phyloP scores from a whole-genome alignment of 371 early-diverging fungal species.

The Apophysomyces sp. region DNA sequence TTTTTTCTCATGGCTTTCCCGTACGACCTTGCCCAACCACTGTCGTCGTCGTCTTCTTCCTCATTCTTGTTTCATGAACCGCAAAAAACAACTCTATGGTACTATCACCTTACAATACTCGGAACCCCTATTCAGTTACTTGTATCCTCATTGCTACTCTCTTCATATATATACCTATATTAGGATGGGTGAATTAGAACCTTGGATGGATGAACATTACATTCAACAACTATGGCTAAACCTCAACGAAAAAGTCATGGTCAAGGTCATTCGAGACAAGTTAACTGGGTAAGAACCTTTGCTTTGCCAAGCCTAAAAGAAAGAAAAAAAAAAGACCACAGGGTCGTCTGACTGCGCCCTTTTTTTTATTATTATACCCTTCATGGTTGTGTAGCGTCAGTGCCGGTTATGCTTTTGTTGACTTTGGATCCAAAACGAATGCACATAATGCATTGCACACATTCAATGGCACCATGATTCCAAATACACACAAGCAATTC shows the following conservation, averaged over 20 bases:
- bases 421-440: slow-evolving; percentile 51
- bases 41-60: not conserved
- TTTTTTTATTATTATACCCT: slow-evolving; percentile 1
- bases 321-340: not conserved
- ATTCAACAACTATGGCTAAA: slow-evolving; percentile 69
- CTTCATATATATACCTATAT: not conserved
- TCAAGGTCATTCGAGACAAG: slow-evolving; percentile 86
- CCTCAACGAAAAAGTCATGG: slow-evolving; percentile 70
- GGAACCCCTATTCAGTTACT: too few species aligned
- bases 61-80: not conserved
- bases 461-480: slow-evolving; percentile 81
- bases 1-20: not conserved
- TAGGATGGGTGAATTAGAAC: slow-evolving; percentile 2
- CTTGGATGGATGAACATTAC: slow-evolving; percentile 64
- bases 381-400: slow-evolving; percentile 32
- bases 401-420: slow-evolving; percentile 81
- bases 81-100: not conserved
- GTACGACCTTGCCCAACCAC: slow-evolving; percentile 3
- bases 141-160: not conserved
- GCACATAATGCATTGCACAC: slow-evolving; percentile 27
- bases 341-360: slow-evolving; percentile 6
- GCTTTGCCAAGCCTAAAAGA: not conserved
- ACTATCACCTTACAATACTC: too few species aligned
- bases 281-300: slow-evolving; percentile 52
- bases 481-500: slow-evolving; percentile 74